phyloP scores from a whole-genome alignment of 2,329 filamentous ascomycete species.

The Cucurbitaria berberidis region DNA sequence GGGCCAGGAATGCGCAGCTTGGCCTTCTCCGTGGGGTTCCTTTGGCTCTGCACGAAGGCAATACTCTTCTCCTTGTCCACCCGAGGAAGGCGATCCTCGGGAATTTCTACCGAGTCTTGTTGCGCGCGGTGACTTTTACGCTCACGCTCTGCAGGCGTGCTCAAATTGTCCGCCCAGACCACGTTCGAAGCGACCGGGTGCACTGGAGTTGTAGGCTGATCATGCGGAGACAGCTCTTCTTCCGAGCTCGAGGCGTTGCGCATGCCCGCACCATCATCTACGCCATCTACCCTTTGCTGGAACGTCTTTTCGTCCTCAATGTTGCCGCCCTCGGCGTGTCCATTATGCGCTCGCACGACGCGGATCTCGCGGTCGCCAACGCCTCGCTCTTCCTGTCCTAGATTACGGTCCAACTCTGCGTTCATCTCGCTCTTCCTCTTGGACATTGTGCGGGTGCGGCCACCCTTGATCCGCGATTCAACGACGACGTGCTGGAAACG shows the following conservation, averaged over 20 bases:
- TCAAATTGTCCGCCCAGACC: constrained; percentile 32
- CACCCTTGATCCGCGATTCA: constrained; percentile 65
- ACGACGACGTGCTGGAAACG: constrained; percentile 84
- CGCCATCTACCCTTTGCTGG: constrained; percentile 54
- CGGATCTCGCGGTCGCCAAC: constrained; percentile 71
- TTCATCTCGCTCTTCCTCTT: constrained; percentile 57
- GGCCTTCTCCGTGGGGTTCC: constrained; percentile 72
- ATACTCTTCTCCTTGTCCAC: constrained; percentile 78
- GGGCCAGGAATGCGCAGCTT: constrained; percentile 90
- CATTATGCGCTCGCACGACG: constrained; percentile 66
- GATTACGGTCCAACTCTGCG: constrained; percentile 52
- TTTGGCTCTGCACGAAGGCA: constrained; percentile 83
- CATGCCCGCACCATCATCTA: constrained; percentile 26
- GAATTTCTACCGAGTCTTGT: constrained; percentile 70
- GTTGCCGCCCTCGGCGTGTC: constrained; percentile 60
- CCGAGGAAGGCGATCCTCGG: constrained; percentile 60
- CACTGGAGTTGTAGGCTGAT: constrained; percentile 20
- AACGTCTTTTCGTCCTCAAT: constrained; percentile 58
- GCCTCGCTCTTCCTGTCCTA: constrained; percentile 63
- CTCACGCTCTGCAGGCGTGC: constrained; percentile 66
- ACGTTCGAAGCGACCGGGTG: constrained; percentile 22
- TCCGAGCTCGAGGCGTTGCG: constrained; percentile 15
- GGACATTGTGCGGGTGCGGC: constrained; percentile 69
- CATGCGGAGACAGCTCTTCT: constrained; percentile 28
- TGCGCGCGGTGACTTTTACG: constrained; percentile 40